These are phyloP conservation scores for Cadophora malorum DNA, from an alignment of 2,329 filamentous ascomycete genomes.

Conservation along the genomic window DNA sequence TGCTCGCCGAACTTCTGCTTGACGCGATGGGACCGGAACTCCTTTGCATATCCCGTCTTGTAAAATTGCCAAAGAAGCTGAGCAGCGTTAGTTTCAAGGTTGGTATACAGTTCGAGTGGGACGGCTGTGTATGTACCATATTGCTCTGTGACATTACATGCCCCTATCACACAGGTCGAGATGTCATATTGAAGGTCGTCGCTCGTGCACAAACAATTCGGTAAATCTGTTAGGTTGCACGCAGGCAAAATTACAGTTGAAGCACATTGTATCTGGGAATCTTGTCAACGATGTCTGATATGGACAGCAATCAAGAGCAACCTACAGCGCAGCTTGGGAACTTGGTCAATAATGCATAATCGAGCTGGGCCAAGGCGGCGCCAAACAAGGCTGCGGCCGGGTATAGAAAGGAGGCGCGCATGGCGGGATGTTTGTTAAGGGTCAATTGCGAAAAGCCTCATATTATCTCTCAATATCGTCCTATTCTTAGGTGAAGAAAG, in stretches of 20 bases:
- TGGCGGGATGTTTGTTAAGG: not conserved
- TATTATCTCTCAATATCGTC: not conserved
- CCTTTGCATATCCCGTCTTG: conserved; percentile 29
- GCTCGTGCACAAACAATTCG: conserved; percentile 33
- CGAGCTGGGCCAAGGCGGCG: conserved; percentile 12
- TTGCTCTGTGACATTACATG: conserved; percentile 32
- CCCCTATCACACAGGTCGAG: conserved; percentile 28
- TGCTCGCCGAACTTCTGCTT: conserved; percentile 23
- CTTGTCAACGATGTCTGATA: not conserved
- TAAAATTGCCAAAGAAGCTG: conserved; percentile 23
- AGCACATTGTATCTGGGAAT: conserved; percentile 6
- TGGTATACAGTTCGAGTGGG: not conserved
- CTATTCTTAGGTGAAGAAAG: not conserved
- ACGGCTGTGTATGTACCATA: conserved; percentile 23
- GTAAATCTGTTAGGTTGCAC: conserved; percentile 23
- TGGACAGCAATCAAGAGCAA: not conserved
- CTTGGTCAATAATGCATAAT: conserved; percentile 13
- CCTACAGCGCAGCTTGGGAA: conserved; percentile 26
- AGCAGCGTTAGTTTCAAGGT: not conserved
- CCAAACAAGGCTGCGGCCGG: conserved; percentile 18
- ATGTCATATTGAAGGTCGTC: conserved; percentile 29
- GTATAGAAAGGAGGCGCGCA: not conserved
- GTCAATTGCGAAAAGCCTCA: conserved; percentile 10
- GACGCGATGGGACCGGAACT: conserved; percentile 25
- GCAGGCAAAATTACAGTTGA: conserved; percentile 13